Base-by-base conservation (phyloP, 2,329 filamentous ascomycete species). In the Dactylellina parvicollis region DNA sequence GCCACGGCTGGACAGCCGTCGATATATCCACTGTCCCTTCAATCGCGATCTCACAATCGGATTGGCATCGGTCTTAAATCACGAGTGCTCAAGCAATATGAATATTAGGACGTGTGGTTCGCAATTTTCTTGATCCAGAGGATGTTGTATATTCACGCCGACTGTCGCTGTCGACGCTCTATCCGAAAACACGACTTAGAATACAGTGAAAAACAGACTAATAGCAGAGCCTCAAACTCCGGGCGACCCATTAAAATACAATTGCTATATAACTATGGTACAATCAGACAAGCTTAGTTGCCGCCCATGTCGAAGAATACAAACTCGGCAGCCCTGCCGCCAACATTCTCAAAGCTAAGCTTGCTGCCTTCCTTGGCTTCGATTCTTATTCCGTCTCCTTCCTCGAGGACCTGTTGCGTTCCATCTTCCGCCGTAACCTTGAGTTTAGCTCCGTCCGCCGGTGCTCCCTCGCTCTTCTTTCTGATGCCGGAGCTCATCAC, bases 401-500 rank as follows among this genome's bases (percentile, higher is more conserved):
- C 70, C 50, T 67, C 57, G 9, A 74, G 56, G 4, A 67, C 61
- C 42, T 69, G 61, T 40, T 74, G 62, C 5, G 62, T 69, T 9
- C 70, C 70, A 18, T 74, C 70, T 30, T 74, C 70, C 3, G 70
- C 70, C 5, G 70, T 74, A 8, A 74, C 70, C 70, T 64, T 74
- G 20, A 74, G 36, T 44, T 74, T 74, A 14, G 70, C 70, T 8
- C 70, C 70, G n/a, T 61, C 34, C 18, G 47, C 70, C n/a, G 70
- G 70, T 8, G 64, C 70, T 16, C 47, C 38, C 42, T 73, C 69
- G 18, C 14, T 50, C 69, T 66, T 73, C 60, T 73, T 73, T 26
- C 69, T 49, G 62, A 74, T 74, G 3, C 70, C 70, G 1, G 70
- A 74, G 38, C 70, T 74, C 70, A 74, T 74, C 16, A 74, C 70